These are phyloP conservation scores for Lepidium campestre DNA, from an alignment of 441 rosid genomes.

Conservation along the genomic window DNA sequence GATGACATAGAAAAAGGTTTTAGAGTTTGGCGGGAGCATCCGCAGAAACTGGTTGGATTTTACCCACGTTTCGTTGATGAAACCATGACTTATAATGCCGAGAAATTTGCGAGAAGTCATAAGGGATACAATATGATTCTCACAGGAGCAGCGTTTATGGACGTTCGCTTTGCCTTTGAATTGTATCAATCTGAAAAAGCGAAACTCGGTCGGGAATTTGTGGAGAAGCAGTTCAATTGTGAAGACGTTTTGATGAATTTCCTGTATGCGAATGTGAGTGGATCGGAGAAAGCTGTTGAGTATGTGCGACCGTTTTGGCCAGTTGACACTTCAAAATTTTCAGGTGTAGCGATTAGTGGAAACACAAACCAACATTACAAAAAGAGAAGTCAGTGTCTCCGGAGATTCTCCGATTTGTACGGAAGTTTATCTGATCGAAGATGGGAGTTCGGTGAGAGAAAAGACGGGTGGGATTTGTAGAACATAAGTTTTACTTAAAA, in stretches of 20 bases:
- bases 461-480: constrained; percentile 94
- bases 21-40: constrained; percentile 80
- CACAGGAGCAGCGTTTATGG: constrained; percentile 95
- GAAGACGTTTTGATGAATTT: constrained; percentile 84
- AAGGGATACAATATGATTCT: constrained; percentile 86
- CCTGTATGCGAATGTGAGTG: constrained; percentile 76
- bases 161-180: constrained; percentile 51
- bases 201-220: constrained; percentile 58
- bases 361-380: constrained; percentile 77
- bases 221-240: constrained; percentile 68
- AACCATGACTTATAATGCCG: constrained; percentile 60
- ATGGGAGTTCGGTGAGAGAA: constrained; percentile 56
- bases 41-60: constrained; percentile 77
- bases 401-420: constrained; percentile 56
- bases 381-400: constrained; percentile 66
- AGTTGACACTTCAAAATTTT: constrained; percentile 78
- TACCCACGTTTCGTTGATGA: constrained; percentile 69
- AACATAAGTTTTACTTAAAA: constrained; percentile 13
- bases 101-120: constrained; percentile 69
- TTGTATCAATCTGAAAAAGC: constrained; percentile 63
- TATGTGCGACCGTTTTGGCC: constrained; percentile 85
- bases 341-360: constrained; percentile 79
- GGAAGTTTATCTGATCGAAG: constrained; percentile 55
- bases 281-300: constrained; percentile 46
- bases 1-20: constrained; percentile 84